A percentile compares a stretch with the other conserved stretches of the same genome.
These are phyloP conservation scores for Paragyromitra xinjiangensis DNA, from an alignment of 495 filamentous ascomycete genomes.

Conservation along the genomic window DNA sequence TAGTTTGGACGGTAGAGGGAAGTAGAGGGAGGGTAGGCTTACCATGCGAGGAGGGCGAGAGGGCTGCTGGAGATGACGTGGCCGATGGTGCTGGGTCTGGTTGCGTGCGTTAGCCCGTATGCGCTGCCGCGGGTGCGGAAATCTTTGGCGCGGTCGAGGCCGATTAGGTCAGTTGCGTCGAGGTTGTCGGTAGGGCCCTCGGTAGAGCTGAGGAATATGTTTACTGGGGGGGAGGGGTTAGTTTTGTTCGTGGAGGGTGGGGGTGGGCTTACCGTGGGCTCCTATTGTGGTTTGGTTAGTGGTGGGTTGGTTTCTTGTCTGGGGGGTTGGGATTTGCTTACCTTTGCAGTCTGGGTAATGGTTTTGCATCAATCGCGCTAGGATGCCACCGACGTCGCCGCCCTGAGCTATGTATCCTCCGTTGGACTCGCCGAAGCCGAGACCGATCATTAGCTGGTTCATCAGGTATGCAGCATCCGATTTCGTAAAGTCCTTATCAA, in stretches of 20 bases:
- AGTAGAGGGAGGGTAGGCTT: constrained; percentile 40
- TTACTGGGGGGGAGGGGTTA: constrained; percentile 11
- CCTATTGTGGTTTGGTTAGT: not conserved
- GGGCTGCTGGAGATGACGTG: constrained; percentile 68
- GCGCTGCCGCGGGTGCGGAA: constrained; percentile 62
- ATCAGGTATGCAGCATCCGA: constrained; percentile 63
- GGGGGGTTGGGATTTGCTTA: constrained; percentile 31
- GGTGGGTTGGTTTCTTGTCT: not conserved
- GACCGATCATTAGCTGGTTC: constrained; percentile 67
- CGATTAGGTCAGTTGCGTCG: not conserved
- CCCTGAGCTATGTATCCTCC: constrained; percentile 72
- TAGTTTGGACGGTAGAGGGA: not conserved
- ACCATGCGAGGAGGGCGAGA: constrained; percentile 73
- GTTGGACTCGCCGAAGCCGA: constrained; percentile 63
- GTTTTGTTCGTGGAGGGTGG: not conserved
- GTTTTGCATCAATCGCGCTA: constrained; percentile 62
- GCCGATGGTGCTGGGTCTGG: constrained; percentile 70
- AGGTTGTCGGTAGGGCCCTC: not conserved
- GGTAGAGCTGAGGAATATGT: not conserved
- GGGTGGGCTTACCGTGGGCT: not conserved
- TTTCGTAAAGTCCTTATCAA: constrained; percentile 63
- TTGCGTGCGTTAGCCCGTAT: constrained; percentile 69
- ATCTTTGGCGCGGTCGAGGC: constrained; percentile 38
- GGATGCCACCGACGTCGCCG: constrained; percentile 70
- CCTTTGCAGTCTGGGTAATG: constrained; percentile 62